phyloP scores from a whole-genome alignment of 2,329 filamentous ascomycete species.

The Penicillium psychrosexuale region DNA sequence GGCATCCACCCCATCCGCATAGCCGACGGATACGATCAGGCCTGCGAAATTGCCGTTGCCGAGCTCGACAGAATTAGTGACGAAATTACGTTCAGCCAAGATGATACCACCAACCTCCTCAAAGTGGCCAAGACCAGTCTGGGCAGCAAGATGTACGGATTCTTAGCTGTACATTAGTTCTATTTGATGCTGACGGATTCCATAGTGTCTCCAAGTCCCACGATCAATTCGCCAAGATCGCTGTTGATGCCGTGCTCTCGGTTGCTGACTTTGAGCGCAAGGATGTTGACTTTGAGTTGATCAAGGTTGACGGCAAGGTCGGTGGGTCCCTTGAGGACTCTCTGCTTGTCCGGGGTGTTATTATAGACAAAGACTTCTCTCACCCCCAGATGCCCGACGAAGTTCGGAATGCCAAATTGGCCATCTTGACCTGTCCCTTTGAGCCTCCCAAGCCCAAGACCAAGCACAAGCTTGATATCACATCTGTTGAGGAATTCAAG shows the following conservation, averaged over 20 bases:
- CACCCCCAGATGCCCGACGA: slow-evolving; percentile 98
- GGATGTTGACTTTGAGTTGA: slow-evolving; percentile 97
- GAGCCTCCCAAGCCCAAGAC: slow-evolving; percentile 99
- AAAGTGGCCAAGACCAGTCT: slow-evolving; percentile 94
- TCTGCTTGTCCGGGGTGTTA: slow-evolving; percentile 92
- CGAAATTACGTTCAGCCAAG: slow-evolving; percentile 76
- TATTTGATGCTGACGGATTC: slow-evolving; percentile 15
- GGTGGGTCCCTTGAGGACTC: slow-evolving; percentile 91
- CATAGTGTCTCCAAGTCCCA: slow-evolving; percentile 85
- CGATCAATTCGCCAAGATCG: slow-evolving; percentile 96
- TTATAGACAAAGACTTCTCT: slow-evolving; percentile 99
- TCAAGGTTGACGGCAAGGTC: slow-evolving; percentile 99
- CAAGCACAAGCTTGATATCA: slow-evolving; percentile 98
- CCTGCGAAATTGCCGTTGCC: slow-evolving; percentile 91
- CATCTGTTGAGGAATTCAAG: slow-evolving; percentile 96
- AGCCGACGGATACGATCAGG: slow-evolving; percentile 95
- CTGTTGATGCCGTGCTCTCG: slow-evolving; percentile 92
- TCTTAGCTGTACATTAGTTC: not conserved
- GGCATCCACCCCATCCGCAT: slow-evolving; percentile 98
- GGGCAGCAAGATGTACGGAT: slow-evolving; percentile 80
- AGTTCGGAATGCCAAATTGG: slow-evolving; percentile 92
- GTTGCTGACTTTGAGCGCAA: slow-evolving; percentile 94
- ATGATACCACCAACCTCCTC: slow-evolving; percentile 78
- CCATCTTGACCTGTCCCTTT: slow-evolving; percentile 95
- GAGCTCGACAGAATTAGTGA: slow-evolving; percentile 94